Percentiles rank a stretch among this genome's conserved stretches.
Conservation (phyloP, 1,139 yeast genomes). For the Trichomonascaceae sp. region DNA sequence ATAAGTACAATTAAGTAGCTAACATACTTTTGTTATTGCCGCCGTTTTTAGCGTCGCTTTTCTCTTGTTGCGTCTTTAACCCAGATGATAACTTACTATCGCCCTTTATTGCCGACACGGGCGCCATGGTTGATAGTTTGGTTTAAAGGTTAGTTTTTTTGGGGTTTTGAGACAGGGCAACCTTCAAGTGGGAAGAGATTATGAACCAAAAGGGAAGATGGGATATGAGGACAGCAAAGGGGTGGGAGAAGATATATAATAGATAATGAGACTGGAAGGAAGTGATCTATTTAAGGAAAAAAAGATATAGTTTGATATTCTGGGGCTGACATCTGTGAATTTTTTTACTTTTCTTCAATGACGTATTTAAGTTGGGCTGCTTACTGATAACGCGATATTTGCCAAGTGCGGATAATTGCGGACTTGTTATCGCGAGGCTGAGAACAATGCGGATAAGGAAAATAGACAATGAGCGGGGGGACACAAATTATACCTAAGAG, state of each 20-base stretch:
- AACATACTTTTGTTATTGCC: background rate
- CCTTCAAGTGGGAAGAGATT: background rate
- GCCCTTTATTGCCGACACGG: conserved; percentile 5
- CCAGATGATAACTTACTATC: conserved; percentile 14
- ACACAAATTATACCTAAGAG: background rate
- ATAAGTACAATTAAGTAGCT: background rate
- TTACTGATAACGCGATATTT: background rate
- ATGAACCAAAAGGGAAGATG: background rate
- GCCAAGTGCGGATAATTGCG: background rate
- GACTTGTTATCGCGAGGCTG: background rate
- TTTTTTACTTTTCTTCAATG: background rate
- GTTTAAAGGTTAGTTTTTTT: conserved; percentile 1
- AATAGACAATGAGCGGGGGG: background rate
- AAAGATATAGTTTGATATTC: background rate
- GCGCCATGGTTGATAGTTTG: conserved; percentile 4
- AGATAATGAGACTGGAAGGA: background rate
- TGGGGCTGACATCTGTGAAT: background rate
- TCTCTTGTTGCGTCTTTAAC: conserved; percentile 8
- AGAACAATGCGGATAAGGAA: background rate
- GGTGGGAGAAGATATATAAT: background rate
- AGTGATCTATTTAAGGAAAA: background rate
- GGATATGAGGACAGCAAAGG: background rate
- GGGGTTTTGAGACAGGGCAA: background rate
- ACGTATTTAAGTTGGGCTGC: background rate
- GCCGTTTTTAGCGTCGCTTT: conserved; percentile 6